These are phyloP conservation scores for Pyricularia pennisetigena DNA, from an alignment of 2,329 filamentous ascomycete species.

Conservation along the genomic window DNA sequence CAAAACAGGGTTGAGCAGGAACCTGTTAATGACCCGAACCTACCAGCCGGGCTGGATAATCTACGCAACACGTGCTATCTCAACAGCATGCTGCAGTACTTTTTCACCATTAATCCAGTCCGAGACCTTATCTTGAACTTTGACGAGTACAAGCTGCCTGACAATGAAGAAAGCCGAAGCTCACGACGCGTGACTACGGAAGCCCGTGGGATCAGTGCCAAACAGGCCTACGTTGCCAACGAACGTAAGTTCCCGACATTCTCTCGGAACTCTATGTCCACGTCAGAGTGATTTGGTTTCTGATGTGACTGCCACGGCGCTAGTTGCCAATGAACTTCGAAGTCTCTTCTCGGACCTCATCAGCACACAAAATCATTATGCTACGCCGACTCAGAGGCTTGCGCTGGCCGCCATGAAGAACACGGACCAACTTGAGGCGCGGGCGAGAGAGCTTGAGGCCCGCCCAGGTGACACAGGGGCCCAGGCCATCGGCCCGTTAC, in stretches of 20 bases:
- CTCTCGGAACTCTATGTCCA: too few species aligned
- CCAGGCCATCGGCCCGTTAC: neutral
- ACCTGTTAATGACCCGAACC: slow-evolving; percentile 29
- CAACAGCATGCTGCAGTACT: slow-evolving; percentile 91
- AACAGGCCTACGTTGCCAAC: slow-evolving; percentile 36
- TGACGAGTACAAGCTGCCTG: slow-evolving; percentile 58
- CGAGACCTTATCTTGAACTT: slow-evolving; percentile 73
- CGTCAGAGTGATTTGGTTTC: neutral
- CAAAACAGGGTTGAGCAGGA: slow-evolving; percentile 5
- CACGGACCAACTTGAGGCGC: slow-evolving; percentile 19
- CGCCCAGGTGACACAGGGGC: neutral
- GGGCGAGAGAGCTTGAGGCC: slow-evolving; percentile 1
- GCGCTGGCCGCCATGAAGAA: slow-evolving; percentile 64
- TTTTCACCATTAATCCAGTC: slow-evolving; percentile 78
- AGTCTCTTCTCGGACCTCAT: slow-evolving; percentile 63
- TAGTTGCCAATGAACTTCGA: slow-evolving; percentile 67
- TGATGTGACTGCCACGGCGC: neutral
- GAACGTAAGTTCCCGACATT: slow-evolving; percentile 50
- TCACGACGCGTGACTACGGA: slow-evolving; percentile 27
- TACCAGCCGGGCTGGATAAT: slow-evolving; percentile 81
- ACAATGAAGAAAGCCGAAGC: slow-evolving; percentile 52
- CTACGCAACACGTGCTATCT: slow-evolving; percentile 98
- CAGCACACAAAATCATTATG: slow-evolving; percentile 47
- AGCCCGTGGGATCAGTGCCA: slow-evolving; percentile 24
- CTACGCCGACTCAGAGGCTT: slow-evolving; percentile 65